Conservation (phyloP, 108 stramenopile genomes). For the Chaetoceros muelleri region DNA sequence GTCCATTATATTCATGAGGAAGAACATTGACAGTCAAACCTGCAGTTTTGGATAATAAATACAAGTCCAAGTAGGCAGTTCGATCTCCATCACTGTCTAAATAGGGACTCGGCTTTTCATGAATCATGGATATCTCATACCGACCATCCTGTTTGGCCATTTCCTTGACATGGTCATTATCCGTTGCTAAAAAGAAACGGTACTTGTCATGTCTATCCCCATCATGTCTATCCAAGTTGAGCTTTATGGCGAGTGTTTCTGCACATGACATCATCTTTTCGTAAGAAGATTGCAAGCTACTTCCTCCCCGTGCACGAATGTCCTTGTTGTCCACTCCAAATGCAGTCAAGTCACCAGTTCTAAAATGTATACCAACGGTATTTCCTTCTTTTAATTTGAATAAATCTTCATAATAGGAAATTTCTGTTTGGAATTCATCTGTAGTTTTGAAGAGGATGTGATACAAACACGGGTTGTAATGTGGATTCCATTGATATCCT, state of each 20-base stretch:
- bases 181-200: slow-evolving; percentile 1
- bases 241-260: neutral
- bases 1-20: neutral
- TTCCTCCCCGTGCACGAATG: neutral
- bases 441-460: neutral
- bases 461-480: slow-evolving; percentile 4
- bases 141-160: neutral
- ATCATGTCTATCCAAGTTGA: neutral
- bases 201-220: neutral
- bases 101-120: slow-evolving; percentile 1
- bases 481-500: neutral
- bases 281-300: neutral
- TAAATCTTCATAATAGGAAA: neutral
- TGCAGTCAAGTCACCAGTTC: neutral
- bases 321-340: slow-evolving; percentile 1
- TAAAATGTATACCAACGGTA: slow-evolving; percentile 1
- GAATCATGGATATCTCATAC: neutral
- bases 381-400: neutral
- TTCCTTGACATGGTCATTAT: neutral
- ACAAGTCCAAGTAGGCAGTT: neutral
- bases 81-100: neutral
- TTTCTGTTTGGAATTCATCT: neutral
- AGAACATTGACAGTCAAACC: neutral
- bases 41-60: neutral
- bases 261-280: slow-evolving; percentile 3